phyloP scores from a whole-genome alignment of 2,329 filamentous ascomycete species.

The Microcyclospora pomicola region DNA sequence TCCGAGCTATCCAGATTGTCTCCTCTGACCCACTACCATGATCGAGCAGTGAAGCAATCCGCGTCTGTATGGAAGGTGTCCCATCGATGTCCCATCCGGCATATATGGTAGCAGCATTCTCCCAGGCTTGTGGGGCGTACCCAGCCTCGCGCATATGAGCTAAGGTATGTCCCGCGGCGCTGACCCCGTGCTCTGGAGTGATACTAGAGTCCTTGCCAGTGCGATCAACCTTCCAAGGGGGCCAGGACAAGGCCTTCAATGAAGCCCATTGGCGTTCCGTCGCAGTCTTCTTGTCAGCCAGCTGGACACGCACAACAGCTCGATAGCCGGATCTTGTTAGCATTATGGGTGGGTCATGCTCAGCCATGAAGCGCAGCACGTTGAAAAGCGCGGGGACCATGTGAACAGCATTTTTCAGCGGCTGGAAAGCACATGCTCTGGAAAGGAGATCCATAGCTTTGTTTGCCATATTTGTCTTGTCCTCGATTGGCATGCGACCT shows the following conservation, averaged over 20 bases:
- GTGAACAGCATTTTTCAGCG: slow-evolving; percentile 33
- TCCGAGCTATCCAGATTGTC: slow-evolving; percentile 41
- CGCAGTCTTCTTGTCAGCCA: slow-evolving; percentile 42
- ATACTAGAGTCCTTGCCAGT: slow-evolving; percentile 47
- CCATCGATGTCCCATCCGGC: slow-evolving; percentile 50
- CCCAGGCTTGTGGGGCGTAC: slow-evolving; percentile 39
- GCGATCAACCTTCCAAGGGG: slow-evolving; percentile 50
- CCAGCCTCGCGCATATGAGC: slow-evolving; percentile 46
- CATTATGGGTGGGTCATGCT: slow-evolving; percentile 37
- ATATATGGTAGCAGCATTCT: slow-evolving; percentile 39
- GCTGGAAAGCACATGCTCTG: slow-evolving; percentile 30
- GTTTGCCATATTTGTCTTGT: slow-evolving; percentile 11
- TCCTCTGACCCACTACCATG: neutral
- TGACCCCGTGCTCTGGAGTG: slow-evolving; percentile 41
- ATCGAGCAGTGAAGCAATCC: slow-evolving; percentile 15
- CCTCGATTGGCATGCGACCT: neutral
- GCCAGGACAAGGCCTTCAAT: slow-evolving; percentile 48
- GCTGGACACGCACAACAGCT: slow-evolving; percentile 41
- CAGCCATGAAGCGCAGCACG: slow-evolving; percentile 43
- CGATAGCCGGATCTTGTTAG: slow-evolving; percentile 46
- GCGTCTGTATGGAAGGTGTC: slow-evolving; percentile 49
- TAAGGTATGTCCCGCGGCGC: slow-evolving; percentile 42
- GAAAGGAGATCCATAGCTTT: slow-evolving; percentile 18
- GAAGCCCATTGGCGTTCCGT: slow-evolving; percentile 44
- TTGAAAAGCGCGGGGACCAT: slow-evolving; percentile 46